Conservation (phyloP, 1,139 yeast species). For the Geotrichum fermentans region DNA sequence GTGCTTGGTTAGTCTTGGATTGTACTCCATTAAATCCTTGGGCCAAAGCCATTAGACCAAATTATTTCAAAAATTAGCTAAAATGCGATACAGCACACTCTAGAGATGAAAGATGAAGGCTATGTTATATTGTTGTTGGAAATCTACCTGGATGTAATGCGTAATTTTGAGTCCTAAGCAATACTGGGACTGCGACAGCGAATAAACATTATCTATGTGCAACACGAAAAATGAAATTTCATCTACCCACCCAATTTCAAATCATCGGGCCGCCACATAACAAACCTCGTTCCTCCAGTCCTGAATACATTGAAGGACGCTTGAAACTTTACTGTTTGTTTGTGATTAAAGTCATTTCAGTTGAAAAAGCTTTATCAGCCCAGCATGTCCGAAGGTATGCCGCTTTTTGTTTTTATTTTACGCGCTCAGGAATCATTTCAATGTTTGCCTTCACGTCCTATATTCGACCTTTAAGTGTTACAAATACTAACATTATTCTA, state of each 20-base stretch:
- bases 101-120: too few species aligned
- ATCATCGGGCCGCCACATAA: not conserved
- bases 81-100: too few species aligned
- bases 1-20: not conserved
- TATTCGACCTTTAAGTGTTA: too few species aligned
- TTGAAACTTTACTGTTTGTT: not conserved
- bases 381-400: constrained; percentile 20
- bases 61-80: too few species aligned
- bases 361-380: not conserved
- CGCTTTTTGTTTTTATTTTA: not conserved
- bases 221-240: not conserved
- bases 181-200: not conserved
- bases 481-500: constrained; percentile 2
- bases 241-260: not conserved
- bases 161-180: constrained; percentile 1
- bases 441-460: not conserved
- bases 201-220: not conserved
- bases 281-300: not conserved
- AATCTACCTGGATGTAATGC: too few species aligned
- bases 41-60: not conserved
- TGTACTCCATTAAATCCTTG: not conserved
- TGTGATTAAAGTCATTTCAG: constrained; percentile 5
- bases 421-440: too few species aligned
- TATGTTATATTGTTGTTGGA: not conserved
- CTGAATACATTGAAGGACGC: not conserved